Percentiles rank a stretch among this genome's conserved stretches.
Evolutionary conservation across 208 protist genomes (phyloP).

Genomic region (Wallacemonas rigidus): DNA sequence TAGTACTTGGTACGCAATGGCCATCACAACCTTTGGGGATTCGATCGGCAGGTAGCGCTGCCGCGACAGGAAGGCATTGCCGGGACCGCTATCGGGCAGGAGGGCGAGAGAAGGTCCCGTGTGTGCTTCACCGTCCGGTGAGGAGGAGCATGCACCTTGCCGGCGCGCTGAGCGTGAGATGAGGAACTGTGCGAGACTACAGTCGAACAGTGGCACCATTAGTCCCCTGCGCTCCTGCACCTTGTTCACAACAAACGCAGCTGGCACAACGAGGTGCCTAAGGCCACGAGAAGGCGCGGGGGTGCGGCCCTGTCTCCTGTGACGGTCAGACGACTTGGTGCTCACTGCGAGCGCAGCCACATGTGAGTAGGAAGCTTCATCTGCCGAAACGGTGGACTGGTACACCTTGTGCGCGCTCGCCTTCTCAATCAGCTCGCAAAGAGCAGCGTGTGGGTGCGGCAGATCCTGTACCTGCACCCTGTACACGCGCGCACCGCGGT

Average conservation of each 20-base stretch:
- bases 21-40: conserved; percentile 40
- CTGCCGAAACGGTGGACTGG: conserved; percentile 27
- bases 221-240: conserved; percentile 46
- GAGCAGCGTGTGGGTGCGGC: not conserved
- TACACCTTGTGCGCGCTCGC: conserved; percentile 47
- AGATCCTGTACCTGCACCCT: conserved; percentile 21
- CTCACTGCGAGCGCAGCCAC: not conserved
- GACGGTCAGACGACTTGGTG: conserved; percentile 14
- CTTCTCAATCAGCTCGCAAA: not conserved
- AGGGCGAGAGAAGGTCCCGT: not conserved
- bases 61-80: conserved; percentile 18
- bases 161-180: conserved; percentile 4
- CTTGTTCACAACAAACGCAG: conserved; percentile 50
- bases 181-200: conserved; percentile 69
- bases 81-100: not conserved
- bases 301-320: conserved; percentile 21
- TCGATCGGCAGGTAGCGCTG: conserved; percentile 44
- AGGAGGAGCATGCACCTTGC: not conserved
- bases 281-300: conserved; percentile 16
- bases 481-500: conserved; percentile 77
- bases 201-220: conserved; percentile 71
- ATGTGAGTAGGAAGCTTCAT: conserved; percentile 30
- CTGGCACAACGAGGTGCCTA: conserved; percentile 62
- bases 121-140: not conserved
- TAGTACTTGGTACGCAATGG: conserved; percentile 73